Evolutionary conservation across 2,329 filamentous ascomycete genomes (phyloP).

Genomic region (Macrophomina phaseolina): DNA sequence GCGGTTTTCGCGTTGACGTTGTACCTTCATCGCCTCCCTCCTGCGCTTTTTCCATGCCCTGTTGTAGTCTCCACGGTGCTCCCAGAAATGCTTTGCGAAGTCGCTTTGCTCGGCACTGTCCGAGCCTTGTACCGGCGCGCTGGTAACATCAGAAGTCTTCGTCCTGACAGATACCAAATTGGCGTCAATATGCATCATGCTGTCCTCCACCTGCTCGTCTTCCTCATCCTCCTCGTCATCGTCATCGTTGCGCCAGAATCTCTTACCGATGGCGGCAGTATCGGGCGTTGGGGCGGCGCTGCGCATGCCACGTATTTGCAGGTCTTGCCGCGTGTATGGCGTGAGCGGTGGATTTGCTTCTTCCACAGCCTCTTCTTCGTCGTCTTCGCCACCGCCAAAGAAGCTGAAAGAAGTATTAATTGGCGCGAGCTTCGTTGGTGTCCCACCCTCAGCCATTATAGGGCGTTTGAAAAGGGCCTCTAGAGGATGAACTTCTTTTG

Average conservation of each 20-base stretch:
- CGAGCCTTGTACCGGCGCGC: conserved; percentile 32
- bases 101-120: conserved; percentile 56
- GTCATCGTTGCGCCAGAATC: conserved; percentile 57
- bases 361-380: conserved; percentile 46
- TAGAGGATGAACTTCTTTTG: conserved; percentile 73
- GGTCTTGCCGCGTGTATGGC: conserved; percentile 79
- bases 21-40: conserved; percentile 64
- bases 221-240: conserved; percentile 48
- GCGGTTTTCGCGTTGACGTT: conserved; percentile 65
- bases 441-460: conserved; percentile 47
- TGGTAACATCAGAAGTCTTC: conserved; percentile 35
- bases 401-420: conserved; percentile 75
- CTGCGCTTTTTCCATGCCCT: conserved; percentile 60
- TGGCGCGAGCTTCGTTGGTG: conserved; percentile 45
- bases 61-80: conserved; percentile 55
- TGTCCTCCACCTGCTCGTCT: conserved; percentile 35
- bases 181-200: conserved; percentile 33
- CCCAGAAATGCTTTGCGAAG: conserved; percentile 67
- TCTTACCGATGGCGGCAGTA: conserved; percentile 76
- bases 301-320: conserved; percentile 74
- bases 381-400: conserved; percentile 58
- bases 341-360: conserved; percentile 67
- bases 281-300: conserved; percentile 95
- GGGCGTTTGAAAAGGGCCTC: conserved; percentile 89
- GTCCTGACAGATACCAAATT: conserved; percentile 17